Base-by-base conservation (phyloP, 2,329 filamentous ascomycete genomes). In the Cladophialophora psammophila region DNA sequence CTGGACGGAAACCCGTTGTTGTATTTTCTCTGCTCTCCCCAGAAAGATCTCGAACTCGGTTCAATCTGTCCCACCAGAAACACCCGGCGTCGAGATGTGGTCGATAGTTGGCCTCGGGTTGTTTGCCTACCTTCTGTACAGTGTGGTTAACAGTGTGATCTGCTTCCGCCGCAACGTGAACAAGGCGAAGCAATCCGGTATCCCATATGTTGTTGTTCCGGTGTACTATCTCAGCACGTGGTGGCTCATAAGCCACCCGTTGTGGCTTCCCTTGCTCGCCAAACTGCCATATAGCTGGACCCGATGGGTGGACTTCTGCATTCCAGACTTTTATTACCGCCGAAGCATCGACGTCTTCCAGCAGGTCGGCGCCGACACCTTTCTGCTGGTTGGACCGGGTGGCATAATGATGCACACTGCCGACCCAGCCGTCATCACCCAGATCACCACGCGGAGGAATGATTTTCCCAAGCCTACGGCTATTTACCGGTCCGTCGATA, bases 391-490 rank as follows among this genome's bases (percentile, higher is more conserved):
- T 7, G 84, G 87, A 0, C 88, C 90, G 0, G 80, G 80, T 7
- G 76, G 75, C 38, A 80, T 88, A 15, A 75, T 83, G 18, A 71
- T 91, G 40, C 85, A 84, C 71, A 87, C 87, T 5, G 85, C 86
- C 50, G 87, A 89, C 76, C 85, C 91, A 15, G 88, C 90, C 66
- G 86, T 84, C 18, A 87, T 91, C 63, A 83, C 83, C 64, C 88
- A 91, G 75, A 85, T 94, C 61, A 87, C 87, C 1, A 81, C 84
- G 3, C 83, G 89, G 55, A 84, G 90, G 52, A 90, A 91, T 72
- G 86, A 88, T 67, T 94, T 94, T 74, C 89, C 89, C 53, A 92
- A 92, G 78, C 86, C 88, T 7, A 84, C 86, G 13, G 78, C 85
- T 65, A 78, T 85, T 62, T 91, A 91, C 73, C 77, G 76, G 18